These are phyloP conservation scores for Taphrina wiesneri DNA, from an alignment of 1,139 yeast genomes.

Conservation along the genomic window DNA sequence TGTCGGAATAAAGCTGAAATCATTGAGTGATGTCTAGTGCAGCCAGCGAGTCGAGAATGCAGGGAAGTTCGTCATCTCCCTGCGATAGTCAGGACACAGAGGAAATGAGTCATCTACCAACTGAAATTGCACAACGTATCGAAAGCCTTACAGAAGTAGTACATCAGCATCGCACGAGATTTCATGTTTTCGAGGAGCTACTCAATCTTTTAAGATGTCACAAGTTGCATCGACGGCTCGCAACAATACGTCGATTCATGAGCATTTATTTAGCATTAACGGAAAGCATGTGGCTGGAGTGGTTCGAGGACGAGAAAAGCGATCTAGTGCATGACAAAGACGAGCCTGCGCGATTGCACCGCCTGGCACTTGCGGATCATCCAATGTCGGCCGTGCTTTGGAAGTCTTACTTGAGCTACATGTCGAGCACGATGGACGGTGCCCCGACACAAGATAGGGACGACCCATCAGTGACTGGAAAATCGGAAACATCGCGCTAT, in stretches of 20 bases:
- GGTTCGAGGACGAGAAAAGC: slow-evolving; percentile 20
- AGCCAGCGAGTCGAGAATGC: background rate
- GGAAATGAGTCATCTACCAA: background rate
- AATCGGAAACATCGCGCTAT: background rate
- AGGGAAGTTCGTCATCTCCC: background rate
- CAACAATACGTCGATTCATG: background rate
- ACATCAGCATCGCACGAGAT: background rate
- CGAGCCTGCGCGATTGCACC: slow-evolving; percentile 25
- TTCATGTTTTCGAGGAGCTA: background rate
- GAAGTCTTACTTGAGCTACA: slow-evolving; percentile 30
- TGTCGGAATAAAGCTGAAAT: no score
- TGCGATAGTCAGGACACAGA: background rate
- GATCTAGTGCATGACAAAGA: background rate
- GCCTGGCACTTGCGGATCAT: slow-evolving; percentile 38
- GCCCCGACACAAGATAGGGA: slow-evolving; percentile 40
- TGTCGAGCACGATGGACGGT: slow-evolving; percentile 46
- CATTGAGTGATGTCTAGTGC: no score
- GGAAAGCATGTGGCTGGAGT: slow-evolving; percentile 33
- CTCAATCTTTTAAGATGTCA: background rate
- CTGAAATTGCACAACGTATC: background rate
- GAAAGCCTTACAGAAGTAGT: background rate
- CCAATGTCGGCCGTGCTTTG: slow-evolving; percentile 25
- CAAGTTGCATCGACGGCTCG: background rate
- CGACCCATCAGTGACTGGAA: background rate
- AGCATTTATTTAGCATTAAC: slow-evolving; percentile 33